Base-by-base conservation (phyloP, 1,284 basidiomycete species). In the Ceratobasidium sp. region DNA sequence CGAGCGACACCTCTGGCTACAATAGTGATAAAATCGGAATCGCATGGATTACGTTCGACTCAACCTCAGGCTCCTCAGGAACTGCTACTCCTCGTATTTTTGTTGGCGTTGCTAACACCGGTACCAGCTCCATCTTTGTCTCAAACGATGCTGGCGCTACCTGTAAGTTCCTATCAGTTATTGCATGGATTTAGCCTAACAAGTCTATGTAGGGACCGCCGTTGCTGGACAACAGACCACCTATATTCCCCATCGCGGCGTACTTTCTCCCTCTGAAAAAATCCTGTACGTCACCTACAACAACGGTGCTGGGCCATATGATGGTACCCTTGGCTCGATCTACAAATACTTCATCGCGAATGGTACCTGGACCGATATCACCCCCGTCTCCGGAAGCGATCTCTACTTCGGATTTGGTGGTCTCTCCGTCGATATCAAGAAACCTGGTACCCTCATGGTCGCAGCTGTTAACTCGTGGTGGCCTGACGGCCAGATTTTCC, bases 401-500 rank as follows among this genome's bases (percentile, higher is more conserved):
- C 80, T 84, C 26, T 83, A 83, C 76, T 87, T 84, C 76, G 84
- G 84, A 6, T 86, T 86, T 75, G 88, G 88, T 63, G 89, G 89
- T 55, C 80, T 91, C 1, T 82, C 87, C 2, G 84, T 90, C 54
- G 89, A 91, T 76, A 73, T 85, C 4, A 86, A 88, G 75, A 84
- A 81, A 61, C 87, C 88, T 18, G 88, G 88, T 1, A 89, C 87
- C 3, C 80, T 90, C 75, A 89, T 90, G 89, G 88, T 89, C 8
- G 88, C 88, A 46, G 86, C 88, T 0, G 83, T 89, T 46, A 89
- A 89, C 77, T 85, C 84, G 18, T 87, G 86, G 86, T 83, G 76
- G 84, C 88, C 88, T 4, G 88, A 90, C 77, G 88, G 88, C n/a
- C 87, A 89, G 76, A 89, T 89, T 26, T 89, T 85, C 82, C 85